Conservation (phyloP, 768 basidiomycete species). For the Agrocybe pediades region DNA sequence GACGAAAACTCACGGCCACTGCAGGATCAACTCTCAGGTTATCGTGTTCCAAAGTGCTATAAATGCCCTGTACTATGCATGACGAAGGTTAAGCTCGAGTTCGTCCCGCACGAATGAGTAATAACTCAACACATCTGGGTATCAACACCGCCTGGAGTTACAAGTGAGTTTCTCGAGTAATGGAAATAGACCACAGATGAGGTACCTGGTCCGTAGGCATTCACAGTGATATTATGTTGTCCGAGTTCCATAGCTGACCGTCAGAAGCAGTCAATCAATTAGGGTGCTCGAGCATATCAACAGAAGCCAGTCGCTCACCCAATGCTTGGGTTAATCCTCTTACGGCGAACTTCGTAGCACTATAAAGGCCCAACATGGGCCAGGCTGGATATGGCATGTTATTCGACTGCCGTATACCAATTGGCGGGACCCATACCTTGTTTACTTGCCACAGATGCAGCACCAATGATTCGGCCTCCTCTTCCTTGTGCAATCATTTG, state of each 20-base stretch:
- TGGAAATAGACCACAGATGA: neutral
- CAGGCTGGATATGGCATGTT: neutral
- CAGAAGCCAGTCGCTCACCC: conserved; percentile 22
- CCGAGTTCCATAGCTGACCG: conserved; percentile 16
- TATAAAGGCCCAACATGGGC: conserved; percentile 25
- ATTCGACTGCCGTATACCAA: neutral
- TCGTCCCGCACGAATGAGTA: neutral
- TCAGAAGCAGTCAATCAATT: no score
- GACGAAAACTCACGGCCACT: neutral
- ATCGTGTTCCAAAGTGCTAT: neutral
- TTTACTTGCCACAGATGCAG: conserved; percentile 41
- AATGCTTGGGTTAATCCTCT: conserved; percentile 40
- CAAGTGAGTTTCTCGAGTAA: neutral
- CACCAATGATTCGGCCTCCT: conserved; percentile 47
- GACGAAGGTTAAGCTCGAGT: neutral
- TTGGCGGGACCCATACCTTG: conserved; percentile 28
- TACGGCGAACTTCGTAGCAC: conserved; percentile 39
- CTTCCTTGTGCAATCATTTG: conserved; percentile 45
- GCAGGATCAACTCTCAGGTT: neutral
- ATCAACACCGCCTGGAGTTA: neutral
- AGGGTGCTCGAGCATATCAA: neutral
- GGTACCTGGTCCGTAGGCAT: conserved; percentile 34
- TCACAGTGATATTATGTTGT: conserved; percentile 32
- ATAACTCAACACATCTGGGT: neutral
- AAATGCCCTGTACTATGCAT: neutral